These are phyloP conservation scores for Erodium moschatum DNA, from an alignment of 441 rosid species.

Conservation along the genomic window DNA sequence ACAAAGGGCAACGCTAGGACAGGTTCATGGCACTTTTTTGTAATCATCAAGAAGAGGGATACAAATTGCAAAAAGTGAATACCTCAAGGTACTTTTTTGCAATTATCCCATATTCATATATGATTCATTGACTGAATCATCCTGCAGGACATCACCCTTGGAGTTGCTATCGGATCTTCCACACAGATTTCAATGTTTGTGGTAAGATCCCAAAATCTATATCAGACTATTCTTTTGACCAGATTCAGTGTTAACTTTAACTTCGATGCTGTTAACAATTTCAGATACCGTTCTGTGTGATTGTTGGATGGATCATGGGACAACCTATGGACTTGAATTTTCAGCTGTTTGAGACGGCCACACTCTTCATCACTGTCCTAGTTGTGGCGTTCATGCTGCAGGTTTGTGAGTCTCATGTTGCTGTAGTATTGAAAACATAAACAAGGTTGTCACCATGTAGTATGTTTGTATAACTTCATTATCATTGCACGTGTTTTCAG, in stretches of 20 bases:
- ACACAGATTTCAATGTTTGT: slow-evolving; percentile 31
- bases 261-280: background rate
- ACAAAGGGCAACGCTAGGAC: no score
- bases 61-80: no score
- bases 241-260: background rate
- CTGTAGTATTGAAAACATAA: no score
- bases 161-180: slow-evolving; percentile 93
- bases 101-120: no score
- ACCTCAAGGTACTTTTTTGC: no score
- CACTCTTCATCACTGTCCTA: slow-evolving; percentile 61
- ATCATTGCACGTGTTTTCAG: slow-evolving; percentile 29
- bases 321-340: slow-evolving; percentile 80
- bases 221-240: no score
- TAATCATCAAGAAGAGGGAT: no score
- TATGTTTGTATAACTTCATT: no score
- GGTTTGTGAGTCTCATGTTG: slow-evolving; percentile 28
- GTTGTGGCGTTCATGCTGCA: slow-evolving; percentile 92
- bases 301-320: slow-evolving; percentile 89
- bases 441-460: no score
- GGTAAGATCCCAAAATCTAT: no score
- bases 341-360: slow-evolving; percentile 85
- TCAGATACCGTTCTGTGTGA: slow-evolving; percentile 92
- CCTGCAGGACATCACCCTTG: slow-evolving; percentile 74
- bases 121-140: background rate
- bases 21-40: no score